These are phyloP conservation scores for Melianthus villosus DNA, from an alignment of 441 rosid genomes.

Conservation along the genomic window DNA sequence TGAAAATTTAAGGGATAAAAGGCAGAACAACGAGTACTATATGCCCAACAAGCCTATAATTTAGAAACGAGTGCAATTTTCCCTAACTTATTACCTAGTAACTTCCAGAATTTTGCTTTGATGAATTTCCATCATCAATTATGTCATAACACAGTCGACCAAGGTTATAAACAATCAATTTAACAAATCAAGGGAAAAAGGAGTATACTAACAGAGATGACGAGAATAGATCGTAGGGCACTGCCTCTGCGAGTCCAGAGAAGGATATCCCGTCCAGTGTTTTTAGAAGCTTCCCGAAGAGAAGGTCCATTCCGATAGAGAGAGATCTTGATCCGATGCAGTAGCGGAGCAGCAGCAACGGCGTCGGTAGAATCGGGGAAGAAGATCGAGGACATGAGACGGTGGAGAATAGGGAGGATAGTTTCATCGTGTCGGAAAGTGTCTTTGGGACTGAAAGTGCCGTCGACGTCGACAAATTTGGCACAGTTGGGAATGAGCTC, in stretches of 20 bases:
- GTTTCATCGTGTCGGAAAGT: conserved; percentile 13
- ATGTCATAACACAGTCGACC: too few species aligned
- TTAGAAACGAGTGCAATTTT: too few species aligned
- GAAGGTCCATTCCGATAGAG: conserved; percentile 32
- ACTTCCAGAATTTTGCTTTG: too few species aligned
- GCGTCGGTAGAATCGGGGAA: conserved; percentile 21
- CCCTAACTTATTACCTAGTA: too few species aligned
- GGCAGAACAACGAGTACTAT: too few species aligned
- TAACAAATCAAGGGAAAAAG: too few species aligned
- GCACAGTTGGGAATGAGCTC: conserved; percentile 20
- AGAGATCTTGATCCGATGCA: conserved; percentile 32
- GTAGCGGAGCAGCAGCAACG: conserved; percentile 22
- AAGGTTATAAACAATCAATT: too few species aligned
- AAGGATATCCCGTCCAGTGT: conserved; percentile 30
- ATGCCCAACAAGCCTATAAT: too few species aligned
- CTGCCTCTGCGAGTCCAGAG: conserved; percentile 68
- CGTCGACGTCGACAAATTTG: conserved; percentile 8
- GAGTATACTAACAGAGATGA: conserved; percentile 52
- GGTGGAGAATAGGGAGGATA: conserved; percentile 26
- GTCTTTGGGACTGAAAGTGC: neutral
- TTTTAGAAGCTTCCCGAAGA: conserved; percentile 35
- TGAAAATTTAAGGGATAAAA: too few species aligned
- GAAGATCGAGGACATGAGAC: conserved; percentile 28
- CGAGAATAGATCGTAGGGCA: conserved; percentile 63
- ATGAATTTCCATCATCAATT: too few species aligned